Percentiles rank a stretch among this genome's conserved stretches.
phyloP scores from a whole-genome alignment of 129 eudicot genomes.

The Solidago caesia region DNA sequence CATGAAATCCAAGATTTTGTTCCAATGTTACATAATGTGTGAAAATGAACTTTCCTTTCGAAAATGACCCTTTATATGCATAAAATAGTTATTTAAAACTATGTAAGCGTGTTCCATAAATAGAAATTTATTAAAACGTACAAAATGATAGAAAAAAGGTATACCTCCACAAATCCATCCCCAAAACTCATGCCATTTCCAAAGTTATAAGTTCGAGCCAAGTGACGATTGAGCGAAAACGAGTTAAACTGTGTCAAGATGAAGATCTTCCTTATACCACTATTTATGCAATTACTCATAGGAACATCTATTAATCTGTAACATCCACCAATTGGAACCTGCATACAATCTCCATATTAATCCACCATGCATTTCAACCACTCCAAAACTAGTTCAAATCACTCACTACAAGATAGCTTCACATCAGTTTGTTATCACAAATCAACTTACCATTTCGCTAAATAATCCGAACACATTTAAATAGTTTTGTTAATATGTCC shows the following conservation, averaged over 20 bases:
- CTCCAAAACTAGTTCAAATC: constrained; percentile 1
- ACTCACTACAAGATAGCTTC: too few relatives aligned
- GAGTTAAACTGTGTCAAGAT: constrained; percentile 85
- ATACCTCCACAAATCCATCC: constrained; percentile 92
- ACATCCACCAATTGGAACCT: constrained; percentile 98
- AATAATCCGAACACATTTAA: too few relatives aligned
- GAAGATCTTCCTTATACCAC: constrained; percentile 87
- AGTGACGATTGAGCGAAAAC: constrained; percentile 85
- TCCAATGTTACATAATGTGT: too few relatives aligned
- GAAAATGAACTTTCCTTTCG: too few relatives aligned
- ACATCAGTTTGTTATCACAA: too few relatives aligned
- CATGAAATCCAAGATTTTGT: too few relatives aligned
- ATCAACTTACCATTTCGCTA: too few relatives aligned
- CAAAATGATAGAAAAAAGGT: background rate
- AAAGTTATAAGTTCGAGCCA: constrained; percentile 69
- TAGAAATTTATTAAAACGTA: constrained; percentile 2
- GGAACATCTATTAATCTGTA: constrained; percentile 90
- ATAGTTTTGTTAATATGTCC: too few relatives aligned
- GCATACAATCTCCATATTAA: constrained; percentile 21
- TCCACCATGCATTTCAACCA: constrained; percentile 4
- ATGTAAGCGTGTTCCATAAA: background rate
- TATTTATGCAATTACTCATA: constrained; percentile 94
- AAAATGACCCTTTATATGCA: too few relatives aligned
- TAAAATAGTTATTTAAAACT: too few relatives aligned
- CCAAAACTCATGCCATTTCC: constrained; percentile 86